A percentile compares a stretch with the other conserved stretches of the same genome.
Evolutionary conservation across 257 asterid species (phyloP).

Genomic region (Verbascum thapsus): DNA sequence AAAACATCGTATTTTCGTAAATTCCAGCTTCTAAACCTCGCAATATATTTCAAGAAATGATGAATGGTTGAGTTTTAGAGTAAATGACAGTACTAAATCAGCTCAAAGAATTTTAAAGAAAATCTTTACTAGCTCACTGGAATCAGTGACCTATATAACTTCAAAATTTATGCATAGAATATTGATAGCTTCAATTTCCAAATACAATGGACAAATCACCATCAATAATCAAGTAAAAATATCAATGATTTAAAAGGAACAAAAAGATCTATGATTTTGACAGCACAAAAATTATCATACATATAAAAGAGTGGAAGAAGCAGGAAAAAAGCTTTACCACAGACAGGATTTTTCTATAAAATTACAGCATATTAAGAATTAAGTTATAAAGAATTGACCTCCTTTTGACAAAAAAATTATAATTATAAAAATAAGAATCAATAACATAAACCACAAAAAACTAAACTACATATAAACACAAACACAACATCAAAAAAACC

Average conservation of each 20-base stretch:
- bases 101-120: slow-evolving; percentile 28
- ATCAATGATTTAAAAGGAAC: not conserved
- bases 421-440: slow-evolving; percentile 24
- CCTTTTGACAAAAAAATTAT: slow-evolving; percentile 24
- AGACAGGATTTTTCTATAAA: slow-evolving; percentile 2
- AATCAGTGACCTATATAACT: slow-evolving; percentile 17
- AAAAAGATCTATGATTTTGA: not conserved
- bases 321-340: not conserved
- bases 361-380: slow-evolving; percentile 13
- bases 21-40: not conserved
- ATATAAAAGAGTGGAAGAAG: slow-evolving; percentile 5
- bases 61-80: not conserved
- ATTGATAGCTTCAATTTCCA: not conserved
- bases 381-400: slow-evolving; percentile 27
- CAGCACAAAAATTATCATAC: slow-evolving; percentile 21
- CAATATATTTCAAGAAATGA: not conserved
- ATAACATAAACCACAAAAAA: slow-evolving; percentile 18
- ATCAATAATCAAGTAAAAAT: not conserved
- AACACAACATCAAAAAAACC: no score
- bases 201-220: not conserved
- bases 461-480: no score
- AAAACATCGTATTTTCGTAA: no score
- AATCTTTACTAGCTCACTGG: not conserved
- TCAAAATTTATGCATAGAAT: slow-evolving; percentile 7
- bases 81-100: slow-evolving; percentile 2